Evolutionary conservation across 1,284 basidiomycete genomes (phyloP).

Genomic region (Gymnopus androsaceus): DNA sequence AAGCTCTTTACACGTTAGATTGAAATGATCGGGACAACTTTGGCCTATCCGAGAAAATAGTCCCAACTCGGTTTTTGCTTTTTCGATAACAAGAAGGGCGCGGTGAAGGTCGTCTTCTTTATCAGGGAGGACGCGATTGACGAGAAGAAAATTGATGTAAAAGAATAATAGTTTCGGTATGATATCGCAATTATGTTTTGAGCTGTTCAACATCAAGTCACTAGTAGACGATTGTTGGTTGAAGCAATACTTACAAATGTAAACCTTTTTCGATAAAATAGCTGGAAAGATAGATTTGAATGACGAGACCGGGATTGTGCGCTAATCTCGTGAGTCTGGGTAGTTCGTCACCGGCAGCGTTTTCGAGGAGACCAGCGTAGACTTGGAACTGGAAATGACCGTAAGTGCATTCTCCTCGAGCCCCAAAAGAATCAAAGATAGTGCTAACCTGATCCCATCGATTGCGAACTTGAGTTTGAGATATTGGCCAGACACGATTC

Average conservation of each 20-base stretch:
- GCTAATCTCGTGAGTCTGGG: slow-evolving; percentile 56
- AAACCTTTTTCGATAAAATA: slow-evolving; percentile 65
- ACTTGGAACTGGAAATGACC: slow-evolving; percentile 49
- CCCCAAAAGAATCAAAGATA: too few species aligned
- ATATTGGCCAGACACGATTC: slow-evolving; percentile 53
- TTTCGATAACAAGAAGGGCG: slow-evolving; percentile 13
- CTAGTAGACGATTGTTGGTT: slow-evolving; percentile 3
- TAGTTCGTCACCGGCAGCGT: slow-evolving; percentile 38
- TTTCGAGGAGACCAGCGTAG: slow-evolving; percentile 52
- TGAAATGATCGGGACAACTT: slow-evolving; percentile 14
- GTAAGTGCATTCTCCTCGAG: background rate
- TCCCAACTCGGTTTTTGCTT: slow-evolving; percentile 10
- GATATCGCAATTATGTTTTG: slow-evolving; percentile 43
- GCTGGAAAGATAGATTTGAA: slow-evolving; percentile 65
- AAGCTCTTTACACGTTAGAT: slow-evolving; percentile 13
- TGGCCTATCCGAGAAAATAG: slow-evolving; percentile 2
- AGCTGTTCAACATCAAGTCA: slow-evolving; percentile 30
- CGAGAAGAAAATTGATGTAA: slow-evolving; percentile 63
- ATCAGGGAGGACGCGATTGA: slow-evolving; percentile 54
- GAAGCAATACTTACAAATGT: slow-evolving; percentile 48
- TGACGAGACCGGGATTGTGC: slow-evolving; percentile 50
- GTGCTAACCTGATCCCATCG: slow-evolving; percentile 64
- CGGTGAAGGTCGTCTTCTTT: slow-evolving; percentile 1
- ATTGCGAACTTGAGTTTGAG: slow-evolving; percentile 40
- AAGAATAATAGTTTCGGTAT: slow-evolving; percentile 60